These are phyloP conservation scores for Starmerella vaccinii DNA, from an alignment of 805 yeast species.

Conservation along the genomic window DNA sequence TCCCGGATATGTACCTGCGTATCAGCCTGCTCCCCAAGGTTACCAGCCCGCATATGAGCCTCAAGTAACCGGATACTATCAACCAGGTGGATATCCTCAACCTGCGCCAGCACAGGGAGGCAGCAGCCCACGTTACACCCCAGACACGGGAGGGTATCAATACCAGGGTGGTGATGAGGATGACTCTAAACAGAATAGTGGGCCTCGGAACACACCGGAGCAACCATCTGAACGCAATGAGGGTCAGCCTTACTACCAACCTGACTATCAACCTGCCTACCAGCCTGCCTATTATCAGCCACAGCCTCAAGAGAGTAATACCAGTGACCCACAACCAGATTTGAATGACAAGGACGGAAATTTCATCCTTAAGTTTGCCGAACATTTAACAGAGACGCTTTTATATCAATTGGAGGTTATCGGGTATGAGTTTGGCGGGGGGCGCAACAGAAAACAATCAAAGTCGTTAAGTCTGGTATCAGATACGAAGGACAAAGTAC, in stretches of 20 bases:
- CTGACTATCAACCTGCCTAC: not conserved
- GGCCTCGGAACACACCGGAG: not conserved
- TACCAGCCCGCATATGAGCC: not conserved
- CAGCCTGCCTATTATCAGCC: constrained; percentile 1
- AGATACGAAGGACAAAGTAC: not conserved
- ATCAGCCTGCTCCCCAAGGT: not conserved
- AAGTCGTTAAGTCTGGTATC: not conserved
- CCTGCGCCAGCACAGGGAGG: not conserved
- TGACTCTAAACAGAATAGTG: not conserved
- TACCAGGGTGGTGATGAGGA: constrained; percentile 10
- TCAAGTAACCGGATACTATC: not conserved
- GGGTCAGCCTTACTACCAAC: not conserved
- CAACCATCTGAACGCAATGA: not conserved
- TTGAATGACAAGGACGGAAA: constrained; percentile 5
- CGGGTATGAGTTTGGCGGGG: constrained; percentile 9
- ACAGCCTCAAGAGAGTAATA: not conserved
- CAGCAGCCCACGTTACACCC: not conserved
- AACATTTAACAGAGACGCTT: constrained; percentile 9
- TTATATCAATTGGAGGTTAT: constrained; percentile 14
- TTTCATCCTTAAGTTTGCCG: constrained; percentile 3
- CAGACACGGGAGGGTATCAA: constrained; percentile 8
- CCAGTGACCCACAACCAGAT: not conserved
- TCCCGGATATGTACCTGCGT: not conserved
- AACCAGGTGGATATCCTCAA: not conserved
- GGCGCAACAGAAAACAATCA: not conserved